Conservation (phyloP, 169 alveolate species). For the Plasmodium berghei region DNA sequence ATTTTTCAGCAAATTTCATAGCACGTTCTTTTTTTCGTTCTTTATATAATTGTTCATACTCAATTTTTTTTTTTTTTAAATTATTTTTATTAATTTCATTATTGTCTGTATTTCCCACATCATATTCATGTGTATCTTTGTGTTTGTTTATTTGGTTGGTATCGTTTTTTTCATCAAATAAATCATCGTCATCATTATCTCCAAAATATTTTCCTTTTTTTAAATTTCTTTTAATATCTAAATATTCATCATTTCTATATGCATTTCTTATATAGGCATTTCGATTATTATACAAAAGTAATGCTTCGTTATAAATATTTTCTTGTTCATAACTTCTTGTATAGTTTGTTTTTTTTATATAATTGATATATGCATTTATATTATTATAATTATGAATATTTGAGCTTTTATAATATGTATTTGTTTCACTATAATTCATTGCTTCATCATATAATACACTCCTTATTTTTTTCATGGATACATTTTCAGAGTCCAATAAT, state of each 20-base stretch:
- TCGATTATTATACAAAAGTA: conserved; percentile 36
- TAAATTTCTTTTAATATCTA: conserved; percentile 11
- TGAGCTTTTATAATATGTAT: conserved; percentile 52
- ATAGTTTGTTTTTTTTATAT: conserved; percentile 41
- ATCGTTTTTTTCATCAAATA: neutral
- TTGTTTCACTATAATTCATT: conserved; percentile 28
- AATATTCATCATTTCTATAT: conserved; percentile 25
- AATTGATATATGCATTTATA: conserved; percentile 24
- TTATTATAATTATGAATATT: conserved; percentile 44
- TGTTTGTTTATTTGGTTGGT: neutral
- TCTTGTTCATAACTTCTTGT: conserved; percentile 71
- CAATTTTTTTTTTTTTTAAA: neutral
- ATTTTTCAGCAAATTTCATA: conserved; percentile 2
- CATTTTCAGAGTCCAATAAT: neutral
- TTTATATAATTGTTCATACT: neutral
- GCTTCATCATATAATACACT: conserved; percentile 44
- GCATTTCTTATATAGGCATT: conserved; percentile 32
- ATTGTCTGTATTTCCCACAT: neutral
- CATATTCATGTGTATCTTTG: neutral
- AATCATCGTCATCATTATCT: conserved; percentile 17
- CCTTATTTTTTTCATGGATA: conserved; percentile 23
- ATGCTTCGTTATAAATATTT: conserved; percentile 53
- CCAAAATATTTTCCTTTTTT: conserved; percentile 18
- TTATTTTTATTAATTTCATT: neutral
- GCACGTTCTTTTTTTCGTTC: conserved; percentile 13